phyloP scores from a whole-genome alignment of 371 early-diverging fungal species.

The Mortierella sp. region DNA sequence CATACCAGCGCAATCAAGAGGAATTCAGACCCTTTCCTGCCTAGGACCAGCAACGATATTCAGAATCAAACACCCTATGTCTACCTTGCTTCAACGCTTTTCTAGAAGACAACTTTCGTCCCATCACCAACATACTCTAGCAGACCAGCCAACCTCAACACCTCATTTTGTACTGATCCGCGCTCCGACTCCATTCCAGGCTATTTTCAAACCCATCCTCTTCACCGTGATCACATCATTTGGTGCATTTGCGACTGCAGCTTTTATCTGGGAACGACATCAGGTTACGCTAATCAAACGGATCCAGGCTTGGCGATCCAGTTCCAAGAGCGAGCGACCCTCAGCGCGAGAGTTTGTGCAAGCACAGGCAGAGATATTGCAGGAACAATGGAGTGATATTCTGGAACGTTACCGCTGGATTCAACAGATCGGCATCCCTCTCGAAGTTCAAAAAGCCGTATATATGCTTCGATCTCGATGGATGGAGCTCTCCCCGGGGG shows the following conservation, averaged over 20 bases:
- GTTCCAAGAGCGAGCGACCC: conserved; percentile 21
- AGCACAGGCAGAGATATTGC: conserved; percentile 31
- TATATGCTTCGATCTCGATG: conserved; percentile 39
- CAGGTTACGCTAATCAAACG: conserved; percentile 35
- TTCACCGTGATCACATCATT: conserved; percentile 28
- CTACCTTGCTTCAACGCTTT: neutral
- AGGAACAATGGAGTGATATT: conserved; percentile 24
- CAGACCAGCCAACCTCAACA: conserved; percentile 2
- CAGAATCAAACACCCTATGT: too few species aligned
- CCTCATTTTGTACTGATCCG: conserved; percentile 15
- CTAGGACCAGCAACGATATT: too few species aligned
- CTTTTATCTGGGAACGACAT: conserved; percentile 38
- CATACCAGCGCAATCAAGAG: too few species aligned
- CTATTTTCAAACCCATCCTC: conserved; percentile 28
- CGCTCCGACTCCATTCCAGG: conserved; percentile 33
- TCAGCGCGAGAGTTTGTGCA: conserved; percentile 35
- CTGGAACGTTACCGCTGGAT: conserved; percentile 43
- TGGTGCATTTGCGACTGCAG: conserved; percentile 34
- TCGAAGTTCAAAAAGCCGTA: conserved; percentile 36
- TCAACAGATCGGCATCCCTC: conserved; percentile 35
- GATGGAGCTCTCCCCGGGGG: conserved; percentile 54
- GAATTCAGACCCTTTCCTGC: too few species aligned
- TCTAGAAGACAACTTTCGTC: neutral
- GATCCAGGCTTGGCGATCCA: conserved; percentile 41
- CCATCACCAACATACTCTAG: neutral